Conservation (phyloP, 2,329 filamentous ascomycete species). For the Pseudocercospora musae region DNA sequence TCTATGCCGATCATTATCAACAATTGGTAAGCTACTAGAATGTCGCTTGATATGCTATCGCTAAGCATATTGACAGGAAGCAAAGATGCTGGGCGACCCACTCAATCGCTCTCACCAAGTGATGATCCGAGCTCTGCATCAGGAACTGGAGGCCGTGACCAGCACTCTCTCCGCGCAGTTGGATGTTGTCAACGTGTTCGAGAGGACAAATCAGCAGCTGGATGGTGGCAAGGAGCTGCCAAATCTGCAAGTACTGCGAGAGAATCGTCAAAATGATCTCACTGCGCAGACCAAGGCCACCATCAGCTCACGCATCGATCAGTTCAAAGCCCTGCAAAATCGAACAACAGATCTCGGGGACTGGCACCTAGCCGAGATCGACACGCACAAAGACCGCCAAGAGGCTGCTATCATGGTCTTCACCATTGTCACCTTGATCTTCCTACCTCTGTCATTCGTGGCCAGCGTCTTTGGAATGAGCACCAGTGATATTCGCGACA, state of each 20-base stretch:
- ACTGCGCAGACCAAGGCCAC: conserved; percentile 7
- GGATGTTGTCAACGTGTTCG: conserved; percentile 10
- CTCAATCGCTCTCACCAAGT: conserved; percentile 10
- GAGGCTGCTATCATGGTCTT: conserved; percentile 35
- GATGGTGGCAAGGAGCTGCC: not conserved
- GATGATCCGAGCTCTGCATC: conserved; percentile 9
- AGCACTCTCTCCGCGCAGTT: conserved; percentile 9
- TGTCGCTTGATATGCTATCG: not conserved
- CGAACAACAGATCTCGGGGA: conserved; percentile 11
- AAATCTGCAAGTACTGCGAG: not conserved
- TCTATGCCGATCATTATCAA: conserved; percentile 11
- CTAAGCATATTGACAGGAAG: conserved; percentile 7
- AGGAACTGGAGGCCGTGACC: conserved; percentile 11
- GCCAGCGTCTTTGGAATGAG: conserved; percentile 46
- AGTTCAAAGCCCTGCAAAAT: conserved; percentile 9
- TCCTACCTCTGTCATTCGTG: conserved; percentile 44
- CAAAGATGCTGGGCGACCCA: conserved; percentile 12
- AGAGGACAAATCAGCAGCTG: conserved; percentile 8
- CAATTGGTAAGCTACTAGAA: conserved; percentile 4
- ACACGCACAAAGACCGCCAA: conserved; percentile 16
- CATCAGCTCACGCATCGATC: conserved; percentile 10
- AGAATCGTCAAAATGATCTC: conserved; percentile 6
- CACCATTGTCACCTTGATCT: conserved; percentile 44
- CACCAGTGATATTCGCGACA: conserved; percentile 26
- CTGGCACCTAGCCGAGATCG: conserved; percentile 12